Conservation (phyloP, 805 yeast species). For the Cyberlindnera mycetangii region DNA sequence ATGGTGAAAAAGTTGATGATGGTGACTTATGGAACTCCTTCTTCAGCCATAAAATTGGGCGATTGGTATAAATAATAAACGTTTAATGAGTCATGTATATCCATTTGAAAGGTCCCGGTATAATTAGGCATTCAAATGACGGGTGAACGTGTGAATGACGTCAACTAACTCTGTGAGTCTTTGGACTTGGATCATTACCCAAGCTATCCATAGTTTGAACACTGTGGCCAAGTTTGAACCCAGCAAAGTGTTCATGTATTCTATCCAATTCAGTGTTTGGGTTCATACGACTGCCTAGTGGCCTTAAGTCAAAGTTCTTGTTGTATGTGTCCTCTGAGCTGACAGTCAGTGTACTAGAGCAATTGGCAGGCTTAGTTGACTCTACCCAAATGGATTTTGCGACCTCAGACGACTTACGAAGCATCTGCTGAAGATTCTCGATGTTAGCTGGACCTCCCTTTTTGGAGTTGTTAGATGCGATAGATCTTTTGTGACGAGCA, state of each 20-base stretch:
- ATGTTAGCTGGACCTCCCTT: not conserved
- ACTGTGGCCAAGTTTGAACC: conserved; percentile 6
- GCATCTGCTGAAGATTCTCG: conserved; percentile 4
- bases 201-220: not conserved
- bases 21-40: conserved; percentile 64
- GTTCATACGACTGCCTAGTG: not conserved
- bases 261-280: conserved; percentile 1
- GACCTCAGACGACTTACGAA: conserved; percentile 10
- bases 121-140: not conserved
- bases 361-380: not conserved
- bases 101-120: too few relatives aligned
- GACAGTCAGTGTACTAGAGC: not conserved
- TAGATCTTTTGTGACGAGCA: not conserved
- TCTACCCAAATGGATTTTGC: conserved; percentile 12
- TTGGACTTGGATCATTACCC: conserved; percentile 12
- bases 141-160: not conserved
- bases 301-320: conserved; percentile 2
- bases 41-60: conserved; percentile 34
- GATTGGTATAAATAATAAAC: conserved; percentile 6
- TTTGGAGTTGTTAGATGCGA: not conserved
- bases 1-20: conserved; percentile 57
- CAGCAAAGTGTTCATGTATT: conserved; percentile 14
- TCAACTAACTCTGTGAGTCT: conserved; percentile 7
- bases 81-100: not conserved
- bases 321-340: conserved; percentile 6